These are phyloP conservation scores for Colletotrichum tanaceti DNA, from an alignment of 2,329 filamentous ascomycete genomes.

Conservation along the genomic window DNA sequence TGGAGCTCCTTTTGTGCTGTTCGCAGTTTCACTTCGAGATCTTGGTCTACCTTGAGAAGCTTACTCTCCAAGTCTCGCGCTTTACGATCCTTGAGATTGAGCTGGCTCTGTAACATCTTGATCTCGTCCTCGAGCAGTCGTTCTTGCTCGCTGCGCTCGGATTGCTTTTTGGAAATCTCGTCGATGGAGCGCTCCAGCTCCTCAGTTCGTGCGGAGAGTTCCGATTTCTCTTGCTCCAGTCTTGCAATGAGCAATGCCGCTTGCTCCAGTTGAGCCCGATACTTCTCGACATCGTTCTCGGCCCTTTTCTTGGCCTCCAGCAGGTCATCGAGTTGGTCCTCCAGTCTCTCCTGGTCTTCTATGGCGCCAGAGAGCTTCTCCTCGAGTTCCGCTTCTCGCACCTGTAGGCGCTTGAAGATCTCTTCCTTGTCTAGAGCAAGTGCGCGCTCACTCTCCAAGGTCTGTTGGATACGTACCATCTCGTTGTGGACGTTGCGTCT, in stretches of 20 bases:
- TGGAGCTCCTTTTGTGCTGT: conserved; percentile 83
- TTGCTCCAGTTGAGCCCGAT: conserved; percentile 87
- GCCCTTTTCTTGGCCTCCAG: conserved; percentile 89
- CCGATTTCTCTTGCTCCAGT: conserved; percentile 86
- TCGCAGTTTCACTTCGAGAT: conserved; percentile 86
- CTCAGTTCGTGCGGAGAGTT: conserved; percentile 73
- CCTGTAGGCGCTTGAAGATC: conserved; percentile 95
- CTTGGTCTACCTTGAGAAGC: conserved; percentile 86
- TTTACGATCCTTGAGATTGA: conserved; percentile 90
- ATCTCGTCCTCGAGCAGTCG: conserved; percentile 83
- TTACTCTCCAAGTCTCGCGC: conserved; percentile 87
- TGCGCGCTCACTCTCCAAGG: conserved; percentile 94
- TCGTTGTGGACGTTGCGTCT: conserved; percentile 87
- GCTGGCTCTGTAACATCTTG: conserved; percentile 90
- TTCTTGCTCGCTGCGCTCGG: conserved; percentile 80
- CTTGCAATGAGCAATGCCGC: conserved; percentile 87
- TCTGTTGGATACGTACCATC: conserved; percentile 90
- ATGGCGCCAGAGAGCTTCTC: conserved; percentile 94
- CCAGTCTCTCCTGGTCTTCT: conserved; percentile 92
- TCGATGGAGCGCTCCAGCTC: conserved; percentile 78
- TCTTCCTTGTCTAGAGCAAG: conserved; percentile 97
- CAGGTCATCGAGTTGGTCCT: conserved; percentile 91
- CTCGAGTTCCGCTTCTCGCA: conserved; percentile 89
- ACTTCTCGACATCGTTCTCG: conserved; percentile 84
- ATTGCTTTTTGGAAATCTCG: conserved; percentile 76